These are phyloP conservation scores for Fraxinus quadrangulata DNA, from an alignment of 257 asterid species.

Conservation along the genomic window DNA sequence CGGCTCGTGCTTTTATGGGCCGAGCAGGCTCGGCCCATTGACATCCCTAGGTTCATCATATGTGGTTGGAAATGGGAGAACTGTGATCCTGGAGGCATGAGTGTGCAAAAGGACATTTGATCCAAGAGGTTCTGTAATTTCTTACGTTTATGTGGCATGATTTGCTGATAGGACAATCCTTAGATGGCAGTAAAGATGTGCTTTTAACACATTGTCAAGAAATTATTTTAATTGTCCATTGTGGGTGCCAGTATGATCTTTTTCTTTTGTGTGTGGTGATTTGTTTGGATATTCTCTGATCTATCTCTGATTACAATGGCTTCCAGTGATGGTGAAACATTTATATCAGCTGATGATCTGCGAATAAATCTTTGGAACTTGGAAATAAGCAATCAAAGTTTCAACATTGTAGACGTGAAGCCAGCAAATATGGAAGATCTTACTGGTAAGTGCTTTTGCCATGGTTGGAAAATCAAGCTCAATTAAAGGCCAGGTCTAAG, in stretches of 20 bases:
- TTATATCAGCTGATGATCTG: constrained; percentile 98
- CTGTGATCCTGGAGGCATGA: neutral
- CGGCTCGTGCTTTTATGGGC: too few relatives aligned
- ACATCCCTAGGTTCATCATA: neutral
- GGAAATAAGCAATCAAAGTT: constrained; percentile 96
- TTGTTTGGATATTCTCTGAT: neutral
- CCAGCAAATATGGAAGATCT: constrained; percentile 98
- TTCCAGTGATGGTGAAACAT: constrained; percentile 94
- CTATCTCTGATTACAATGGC: constrained; percentile 29
- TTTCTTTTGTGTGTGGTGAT: neutral
- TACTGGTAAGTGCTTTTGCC: constrained; percentile 58
- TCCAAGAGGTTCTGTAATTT: neutral
- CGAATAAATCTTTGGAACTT: constrained; percentile 99
- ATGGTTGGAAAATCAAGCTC: neutral
- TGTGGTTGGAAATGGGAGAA: constrained; percentile 2
- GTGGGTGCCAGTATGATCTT: neutral
- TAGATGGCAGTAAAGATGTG: neutral
- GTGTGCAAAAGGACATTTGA: neutral
- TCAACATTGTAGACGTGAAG: constrained; percentile 97
- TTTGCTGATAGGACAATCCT: constrained; percentile 3
- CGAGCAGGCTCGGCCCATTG: too few relatives aligned
- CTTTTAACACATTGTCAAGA: neutral
- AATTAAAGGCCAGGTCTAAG: neutral
- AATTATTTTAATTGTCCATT: neutral
- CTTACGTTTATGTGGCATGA: neutral